Conservation (phyloP, 495 filamentous ascomycete genomes). For the Thozetella sp. region DNA sequence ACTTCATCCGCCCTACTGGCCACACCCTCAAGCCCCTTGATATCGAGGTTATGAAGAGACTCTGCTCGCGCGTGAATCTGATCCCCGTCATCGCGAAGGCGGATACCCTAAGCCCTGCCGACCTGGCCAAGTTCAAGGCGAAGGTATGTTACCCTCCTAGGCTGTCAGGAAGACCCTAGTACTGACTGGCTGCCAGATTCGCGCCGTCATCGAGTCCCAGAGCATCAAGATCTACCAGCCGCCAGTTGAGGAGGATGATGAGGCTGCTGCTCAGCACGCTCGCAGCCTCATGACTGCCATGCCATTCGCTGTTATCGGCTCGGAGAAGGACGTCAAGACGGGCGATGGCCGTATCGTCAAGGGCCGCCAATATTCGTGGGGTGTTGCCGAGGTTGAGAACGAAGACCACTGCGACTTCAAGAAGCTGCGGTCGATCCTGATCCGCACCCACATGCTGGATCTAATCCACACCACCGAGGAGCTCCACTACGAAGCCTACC, state of each 20-base stretch:
- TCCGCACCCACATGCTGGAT: slow-evolving; percentile 99
- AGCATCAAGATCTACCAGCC: slow-evolving; percentile 99
- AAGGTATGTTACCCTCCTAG: slow-evolving; percentile 57
- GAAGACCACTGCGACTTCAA: slow-evolving; percentile 99
- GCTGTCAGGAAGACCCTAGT: neutral
- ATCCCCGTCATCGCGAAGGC: slow-evolving; percentile 99
- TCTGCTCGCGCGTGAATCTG: slow-evolving; percentile 95
- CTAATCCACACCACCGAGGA: slow-evolving; percentile 99
- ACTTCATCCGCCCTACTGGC: slow-evolving; percentile 98
- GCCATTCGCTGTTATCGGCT: slow-evolving; percentile 98
- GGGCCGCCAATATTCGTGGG: slow-evolving; percentile 98
- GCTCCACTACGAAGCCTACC: slow-evolving; percentile 98
- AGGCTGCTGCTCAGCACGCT: slow-evolving; percentile 90
- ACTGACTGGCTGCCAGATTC: slow-evolving; percentile 64
- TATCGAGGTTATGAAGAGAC: slow-evolving; percentile 99
- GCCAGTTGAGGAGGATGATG: slow-evolving; percentile 96
- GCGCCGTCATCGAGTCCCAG: slow-evolving; percentile 93
- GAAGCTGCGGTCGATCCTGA: slow-evolving; percentile 97
- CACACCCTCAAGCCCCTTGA: slow-evolving; percentile 98
- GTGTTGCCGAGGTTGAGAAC: slow-evolving; percentile 98
- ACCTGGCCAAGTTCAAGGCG: slow-evolving; percentile 90
- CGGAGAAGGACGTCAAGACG: slow-evolving; percentile 98
- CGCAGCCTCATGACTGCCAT: slow-evolving; percentile 93
- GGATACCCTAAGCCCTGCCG: slow-evolving; percentile 90
- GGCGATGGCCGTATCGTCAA: slow-evolving; percentile 94